Conservation (phyloP, 148 eudicot genomes). For the Camellia sinensis region DNA sequence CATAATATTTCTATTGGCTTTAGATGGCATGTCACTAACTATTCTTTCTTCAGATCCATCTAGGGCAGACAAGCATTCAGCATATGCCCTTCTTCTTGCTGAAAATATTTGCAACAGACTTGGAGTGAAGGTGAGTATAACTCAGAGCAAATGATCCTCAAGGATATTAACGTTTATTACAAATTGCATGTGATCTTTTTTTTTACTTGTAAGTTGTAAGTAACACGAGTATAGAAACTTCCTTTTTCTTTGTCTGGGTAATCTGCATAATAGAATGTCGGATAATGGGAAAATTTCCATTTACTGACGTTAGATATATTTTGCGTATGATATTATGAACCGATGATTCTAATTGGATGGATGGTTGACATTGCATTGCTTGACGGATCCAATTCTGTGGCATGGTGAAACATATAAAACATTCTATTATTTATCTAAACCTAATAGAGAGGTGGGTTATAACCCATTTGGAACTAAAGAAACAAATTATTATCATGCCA, state of each 20-base stretch:
- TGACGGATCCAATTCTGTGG: no score
- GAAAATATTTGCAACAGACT: conserved; percentile 74
- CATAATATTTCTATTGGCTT: conserved; percentile 9
- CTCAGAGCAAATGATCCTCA: background rate
- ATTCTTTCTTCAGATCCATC: conserved; percentile 59
- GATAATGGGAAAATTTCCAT: background rate
- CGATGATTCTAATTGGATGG: no score
- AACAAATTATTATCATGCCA: no score
- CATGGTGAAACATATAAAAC: no score
- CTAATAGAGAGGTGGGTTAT: no score
- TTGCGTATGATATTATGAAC: no score
- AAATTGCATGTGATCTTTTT: background rate
- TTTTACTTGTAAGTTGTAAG: background rate
- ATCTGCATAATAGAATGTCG: background rate
- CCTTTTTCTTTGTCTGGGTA: background rate
- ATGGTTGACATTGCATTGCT: no score
- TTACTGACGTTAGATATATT: no score
- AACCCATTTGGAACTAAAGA: no score
- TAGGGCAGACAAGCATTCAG: conserved; percentile 90
- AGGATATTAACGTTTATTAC: background rate
- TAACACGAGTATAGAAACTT: background rate
- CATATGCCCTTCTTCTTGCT: conserved; percentile 85
- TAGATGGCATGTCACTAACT: conserved; percentile 17
- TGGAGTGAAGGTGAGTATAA: conserved; percentile 62
- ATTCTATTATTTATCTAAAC: no score